Conservation (phyloP, 2,329 filamentous ascomycete genomes). For the Annulohypoxylon truncatum region DNA sequence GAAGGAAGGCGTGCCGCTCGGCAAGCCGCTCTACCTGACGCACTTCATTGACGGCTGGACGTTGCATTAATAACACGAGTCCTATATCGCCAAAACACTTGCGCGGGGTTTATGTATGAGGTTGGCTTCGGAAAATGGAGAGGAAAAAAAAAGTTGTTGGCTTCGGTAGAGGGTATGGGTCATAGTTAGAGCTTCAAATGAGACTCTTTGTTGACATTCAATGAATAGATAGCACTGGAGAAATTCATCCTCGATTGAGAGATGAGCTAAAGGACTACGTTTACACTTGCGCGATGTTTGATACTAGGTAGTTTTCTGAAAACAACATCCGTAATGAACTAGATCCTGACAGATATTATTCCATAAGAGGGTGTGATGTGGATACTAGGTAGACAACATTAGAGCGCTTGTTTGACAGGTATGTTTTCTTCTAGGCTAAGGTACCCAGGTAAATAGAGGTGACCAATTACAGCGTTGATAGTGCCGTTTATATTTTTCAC, state of each 20-base stretch:
- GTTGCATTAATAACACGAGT: background rate
- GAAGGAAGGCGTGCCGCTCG: constrained; percentile 69
- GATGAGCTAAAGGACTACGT: background rate
- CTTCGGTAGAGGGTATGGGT: background rate
- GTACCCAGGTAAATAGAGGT: no score
- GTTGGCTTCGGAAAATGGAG: background rate
- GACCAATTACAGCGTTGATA: no score
- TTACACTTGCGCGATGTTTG: background rate
- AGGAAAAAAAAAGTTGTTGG: background rate
- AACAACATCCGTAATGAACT: background rate
- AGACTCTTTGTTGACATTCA: no score
- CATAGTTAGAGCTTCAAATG: background rate
- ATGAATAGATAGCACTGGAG: background rate
- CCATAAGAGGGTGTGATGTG: no score
- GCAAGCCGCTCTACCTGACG: constrained; percentile 65
- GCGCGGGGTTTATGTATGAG: background rate
- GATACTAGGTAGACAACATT: no score
- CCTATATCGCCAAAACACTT: background rate
- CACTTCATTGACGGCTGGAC: constrained; percentile 46
- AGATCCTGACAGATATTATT: background rate
- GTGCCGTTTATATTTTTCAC: no score
- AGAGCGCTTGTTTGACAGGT: no score
- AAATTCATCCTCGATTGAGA: background rate
- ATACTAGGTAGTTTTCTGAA: background rate
- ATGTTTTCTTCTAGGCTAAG: no score